Evolutionary conservation across 805 yeast species (phyloP).

Genomic region (Phaffomyces thermotolerans): DNA sequence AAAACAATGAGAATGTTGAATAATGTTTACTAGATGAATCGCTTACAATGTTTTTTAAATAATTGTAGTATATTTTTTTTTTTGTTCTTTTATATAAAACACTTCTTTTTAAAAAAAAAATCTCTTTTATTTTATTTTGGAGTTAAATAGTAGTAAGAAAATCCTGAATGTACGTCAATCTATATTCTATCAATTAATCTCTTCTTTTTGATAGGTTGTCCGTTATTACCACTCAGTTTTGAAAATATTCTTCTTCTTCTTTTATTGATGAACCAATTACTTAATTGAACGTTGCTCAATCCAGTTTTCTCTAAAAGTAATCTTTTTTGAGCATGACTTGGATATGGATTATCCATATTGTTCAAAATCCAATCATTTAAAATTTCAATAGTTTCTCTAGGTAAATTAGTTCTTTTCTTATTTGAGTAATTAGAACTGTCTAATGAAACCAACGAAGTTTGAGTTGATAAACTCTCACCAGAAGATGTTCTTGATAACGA

Average conservation of each 20-base stretch:
- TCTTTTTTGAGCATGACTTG: slow-evolving; percentile 71
- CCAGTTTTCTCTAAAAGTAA: slow-evolving; percentile 67
- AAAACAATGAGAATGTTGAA: slow-evolving; percentile 4
- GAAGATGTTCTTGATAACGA: slow-evolving; percentile 13
- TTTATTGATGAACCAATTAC: slow-evolving; percentile 87
- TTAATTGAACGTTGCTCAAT: slow-evolving; percentile 69
- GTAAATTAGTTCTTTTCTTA: slow-evolving; percentile 62
- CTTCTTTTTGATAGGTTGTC: slow-evolving; percentile 26
- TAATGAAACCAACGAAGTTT: neutral
- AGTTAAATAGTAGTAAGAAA: too few species aligned
- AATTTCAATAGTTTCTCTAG: slow-evolving; percentile 68
- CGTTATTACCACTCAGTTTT: slow-evolving; percentile 24
- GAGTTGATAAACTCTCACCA: slow-evolving; percentile 7
- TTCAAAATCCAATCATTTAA: slow-evolving; percentile 67
- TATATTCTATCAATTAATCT: slow-evolving; percentile 22
- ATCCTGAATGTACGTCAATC: neutral
- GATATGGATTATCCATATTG: slow-evolving; percentile 77
- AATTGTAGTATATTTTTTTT: neutral
- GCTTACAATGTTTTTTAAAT: slow-evolving; percentile 1
- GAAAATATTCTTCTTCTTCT: slow-evolving; percentile 59
- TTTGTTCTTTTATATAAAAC: neutral
- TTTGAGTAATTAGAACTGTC: slow-evolving; percentile 4
- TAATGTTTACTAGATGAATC: neutral
- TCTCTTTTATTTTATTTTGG: neutral
- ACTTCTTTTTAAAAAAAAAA: neutral